These are phyloP conservation scores for Arthrinium phaeospermum DNA, from an alignment of 2,329 filamentous ascomycete genomes.

Conservation along the genomic window DNA sequence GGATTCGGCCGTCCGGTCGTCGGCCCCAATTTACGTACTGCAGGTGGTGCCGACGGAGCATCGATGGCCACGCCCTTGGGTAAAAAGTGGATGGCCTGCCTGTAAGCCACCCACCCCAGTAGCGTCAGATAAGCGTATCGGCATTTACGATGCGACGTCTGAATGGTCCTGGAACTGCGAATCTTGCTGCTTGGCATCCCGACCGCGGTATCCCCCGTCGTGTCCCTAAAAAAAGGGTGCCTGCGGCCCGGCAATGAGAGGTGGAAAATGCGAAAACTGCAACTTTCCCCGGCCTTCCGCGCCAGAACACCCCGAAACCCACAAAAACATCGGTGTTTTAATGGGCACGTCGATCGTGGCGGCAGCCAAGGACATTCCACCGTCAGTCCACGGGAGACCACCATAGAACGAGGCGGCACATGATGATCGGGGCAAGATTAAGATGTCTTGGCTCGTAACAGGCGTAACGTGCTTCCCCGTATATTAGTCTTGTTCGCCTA, in stretches of 20 bases:
- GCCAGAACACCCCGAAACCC: not conserved
- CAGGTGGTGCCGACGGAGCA: not conserved
- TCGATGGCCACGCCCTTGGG: not conserved
- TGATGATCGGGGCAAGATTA: not conserved
- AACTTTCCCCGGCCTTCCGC: not conserved
- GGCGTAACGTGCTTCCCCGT: not conserved
- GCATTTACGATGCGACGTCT: constrained; percentile 5
- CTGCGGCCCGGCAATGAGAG: not conserved
- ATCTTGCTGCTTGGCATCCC: not conserved
- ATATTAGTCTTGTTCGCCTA: not conserved
- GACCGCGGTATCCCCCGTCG: not conserved
- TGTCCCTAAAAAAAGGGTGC: not conserved
- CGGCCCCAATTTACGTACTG: constrained; percentile 14
- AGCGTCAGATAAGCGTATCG: constrained; percentile 14
- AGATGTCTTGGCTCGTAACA: not conserved
- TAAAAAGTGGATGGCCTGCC: not conserved
- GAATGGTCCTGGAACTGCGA: not conserved
- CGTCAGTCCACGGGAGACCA: not conserved
- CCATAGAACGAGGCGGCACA: not conserved
- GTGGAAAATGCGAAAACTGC: not conserved
- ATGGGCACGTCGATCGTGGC: not conserved
- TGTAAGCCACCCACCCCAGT: constrained; percentile 5
- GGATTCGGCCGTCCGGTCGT: not conserved
- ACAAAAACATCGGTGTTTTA: not conserved
- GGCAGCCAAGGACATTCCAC: not conserved